Evolutionary conservation across 495 filamentous ascomycete genomes (phyloP).

Genomic region (Xylaria telfairii): DNA sequence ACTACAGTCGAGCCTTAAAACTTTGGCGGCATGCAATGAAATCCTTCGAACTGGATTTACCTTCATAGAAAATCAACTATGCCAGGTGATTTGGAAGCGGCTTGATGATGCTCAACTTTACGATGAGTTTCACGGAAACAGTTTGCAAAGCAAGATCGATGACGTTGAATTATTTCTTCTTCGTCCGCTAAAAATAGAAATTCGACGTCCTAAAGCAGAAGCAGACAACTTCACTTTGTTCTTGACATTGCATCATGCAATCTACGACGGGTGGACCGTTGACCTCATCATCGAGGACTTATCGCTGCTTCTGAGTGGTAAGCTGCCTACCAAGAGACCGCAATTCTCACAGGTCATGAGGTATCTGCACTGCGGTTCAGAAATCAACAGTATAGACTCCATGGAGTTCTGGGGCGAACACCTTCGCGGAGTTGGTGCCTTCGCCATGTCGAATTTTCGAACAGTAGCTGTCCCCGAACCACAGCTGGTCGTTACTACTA

Average conservation of each 20-base stretch:
- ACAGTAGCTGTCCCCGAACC: conserved; percentile 25
- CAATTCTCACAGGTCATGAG: conserved; percentile 56
- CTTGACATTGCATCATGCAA: conserved; percentile 67
- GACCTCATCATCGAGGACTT: conserved; percentile 74
- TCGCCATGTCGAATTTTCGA: conserved; percentile 49
- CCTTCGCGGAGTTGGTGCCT: conserved; percentile 51
- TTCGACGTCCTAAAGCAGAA: conserved; percentile 34
- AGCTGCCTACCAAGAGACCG: conserved; percentile 46
- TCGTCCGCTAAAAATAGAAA: conserved; percentile 62
- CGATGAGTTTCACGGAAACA: conserved; percentile 39
- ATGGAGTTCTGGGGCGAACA: conserved; percentile 62
- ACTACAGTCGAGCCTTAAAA: conserved; percentile 22
- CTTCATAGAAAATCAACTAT: conserved; percentile 56
- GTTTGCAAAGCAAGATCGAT: conserved; percentile 1
- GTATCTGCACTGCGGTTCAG: conserved; percentile 14
- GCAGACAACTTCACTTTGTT: conserved; percentile 31
- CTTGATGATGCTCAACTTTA: conserved; percentile 52
- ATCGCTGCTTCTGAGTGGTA: conserved; percentile 43
- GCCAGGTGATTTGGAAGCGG: conserved; percentile 65
- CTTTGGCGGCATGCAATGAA: conserved; percentile 61
- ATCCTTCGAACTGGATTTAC: conserved; percentile 75
- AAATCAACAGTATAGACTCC: conserved; percentile 29
- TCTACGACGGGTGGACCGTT: conserved; percentile 87
- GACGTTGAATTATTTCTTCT: conserved; percentile 52
- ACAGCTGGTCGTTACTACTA: conserved; percentile 22